phyloP scores from a whole-genome alignment of 345 rosid genomes.

The Dipteronia dyeriana region DNA sequence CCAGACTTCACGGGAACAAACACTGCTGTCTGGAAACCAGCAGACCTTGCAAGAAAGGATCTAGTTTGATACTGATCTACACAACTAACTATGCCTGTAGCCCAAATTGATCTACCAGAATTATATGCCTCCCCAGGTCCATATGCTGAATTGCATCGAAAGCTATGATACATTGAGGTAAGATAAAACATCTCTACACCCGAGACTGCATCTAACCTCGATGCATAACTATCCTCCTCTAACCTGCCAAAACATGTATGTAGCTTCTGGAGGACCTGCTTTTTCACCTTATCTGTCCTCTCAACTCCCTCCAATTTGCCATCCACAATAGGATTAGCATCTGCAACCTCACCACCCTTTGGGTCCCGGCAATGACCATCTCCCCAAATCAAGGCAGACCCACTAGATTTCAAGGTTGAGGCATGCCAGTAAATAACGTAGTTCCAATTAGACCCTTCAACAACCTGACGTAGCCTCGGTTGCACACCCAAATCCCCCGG shows the following conservation, averaged over 20 bases:
- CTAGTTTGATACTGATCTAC: conserved; percentile 61
- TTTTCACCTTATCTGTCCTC: conserved; percentile 59
- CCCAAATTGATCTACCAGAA: conserved; percentile 70
- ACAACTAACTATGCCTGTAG: conserved; percentile 50
- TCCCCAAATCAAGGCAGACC: conserved; percentile 73
- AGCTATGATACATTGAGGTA: conserved; percentile 64
- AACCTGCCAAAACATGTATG: conserved; percentile 52
- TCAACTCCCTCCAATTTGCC: conserved; percentile 38
- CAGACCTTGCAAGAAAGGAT: conserved; percentile 73
- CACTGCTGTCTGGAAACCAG: conserved; percentile 72
- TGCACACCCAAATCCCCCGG: conserved; percentile 60
- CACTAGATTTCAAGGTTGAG: conserved; percentile 61
- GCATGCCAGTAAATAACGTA: conserved; percentile 77
- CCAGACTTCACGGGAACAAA: conserved; percentile 78
- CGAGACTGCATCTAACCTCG: conserved; percentile 49
- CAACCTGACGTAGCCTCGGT: conserved; percentile 57
- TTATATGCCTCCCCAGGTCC: conserved; percentile 66
- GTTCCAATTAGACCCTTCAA: conserved; percentile 78
- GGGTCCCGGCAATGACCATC: conserved; percentile 69
- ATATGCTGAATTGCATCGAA: conserved; percentile 50
- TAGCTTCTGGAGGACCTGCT: conserved; percentile 69
- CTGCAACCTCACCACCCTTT: conserved; percentile 39
- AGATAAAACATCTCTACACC: conserved; percentile 78
- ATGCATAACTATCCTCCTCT: conserved; percentile 41
- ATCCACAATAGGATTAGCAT: conserved; percentile 32